Percentiles rank a stretch among this genome's conserved stretches.
phyloP scores from a whole-genome alignment of 768 basidiomycete genomes.

The Cystobasidium tubakii region DNA sequence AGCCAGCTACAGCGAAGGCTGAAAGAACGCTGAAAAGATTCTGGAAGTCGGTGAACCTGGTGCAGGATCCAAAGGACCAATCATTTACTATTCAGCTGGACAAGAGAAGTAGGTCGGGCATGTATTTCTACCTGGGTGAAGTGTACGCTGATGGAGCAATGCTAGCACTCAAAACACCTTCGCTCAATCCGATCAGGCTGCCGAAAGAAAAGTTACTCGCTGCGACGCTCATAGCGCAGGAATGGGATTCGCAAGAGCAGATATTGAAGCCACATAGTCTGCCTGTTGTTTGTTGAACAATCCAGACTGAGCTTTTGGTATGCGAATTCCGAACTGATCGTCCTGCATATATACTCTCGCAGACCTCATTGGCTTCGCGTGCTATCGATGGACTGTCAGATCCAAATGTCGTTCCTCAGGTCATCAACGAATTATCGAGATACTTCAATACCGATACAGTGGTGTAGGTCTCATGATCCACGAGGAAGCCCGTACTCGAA shows the following conservation, averaged over 20 bases:
- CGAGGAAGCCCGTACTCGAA: no score
- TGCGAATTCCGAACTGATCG: background rate
- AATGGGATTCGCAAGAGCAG: slow-evolving; percentile 90
- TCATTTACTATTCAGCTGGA: slow-evolving; percentile 41
- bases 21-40: slow-evolving; percentile 82
- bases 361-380: slow-evolving; percentile 88
- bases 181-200: slow-evolving; percentile 66
- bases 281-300: slow-evolving; percentile 65
- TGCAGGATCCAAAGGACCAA: slow-evolving; percentile 53
- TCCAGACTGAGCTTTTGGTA: slow-evolving; percentile 38
- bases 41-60: slow-evolving; percentile 85
- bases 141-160: background rate
- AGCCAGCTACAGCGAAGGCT: slow-evolving; percentile 50
- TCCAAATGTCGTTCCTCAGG: slow-evolving; percentile 57
- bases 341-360: background rate
- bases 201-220: slow-evolving; percentile 66
- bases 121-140: background rate
- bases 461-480: slow-evolving; percentile 61
- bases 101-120: slow-evolving; percentile 36
- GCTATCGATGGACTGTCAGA: slow-evolving; percentile 74
- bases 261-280: slow-evolving; percentile 82
- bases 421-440: slow-evolving; percentile 64
- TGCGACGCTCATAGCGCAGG: slow-evolving; percentile 79
- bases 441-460: slow-evolving; percentile 94
- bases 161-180: slow-evolving; percentile 71